Evolutionary conservation across 2,329 filamentous ascomycete species (phyloP), one percentile per base, ranked within the genome.

Genomic region (Diaporthe vaccinii): DNA sequence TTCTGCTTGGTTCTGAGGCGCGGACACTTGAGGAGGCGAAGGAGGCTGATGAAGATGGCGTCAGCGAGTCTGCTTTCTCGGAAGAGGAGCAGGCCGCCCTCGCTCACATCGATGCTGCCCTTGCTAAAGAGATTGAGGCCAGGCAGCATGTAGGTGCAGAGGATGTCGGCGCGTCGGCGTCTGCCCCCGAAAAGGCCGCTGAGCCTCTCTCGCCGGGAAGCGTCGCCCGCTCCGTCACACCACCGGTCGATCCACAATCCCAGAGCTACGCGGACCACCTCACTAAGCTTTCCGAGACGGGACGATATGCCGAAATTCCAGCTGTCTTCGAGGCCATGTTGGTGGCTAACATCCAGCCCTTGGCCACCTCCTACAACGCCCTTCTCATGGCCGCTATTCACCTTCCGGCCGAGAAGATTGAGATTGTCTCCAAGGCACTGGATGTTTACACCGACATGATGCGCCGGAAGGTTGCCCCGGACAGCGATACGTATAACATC

Each of bases 371-470:
- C n/a, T 99, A 99, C 88, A 98, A 98, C 82, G 94, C 95, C 68
- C 89, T 99, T 59, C 87, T 99, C 58, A 89, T 93, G 80, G 95
- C 97, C 8, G 95, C 95, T 20, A 95, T 98, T 77, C 90, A 95
- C 79, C 90, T 98, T 25, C 94, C 96, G 10, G 88, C 89, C 34
- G 93, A 94, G 83, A 94, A 93, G 84, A 93, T 93, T 72, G 94
- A 97, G 85, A 92, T 97, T 71, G 94, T 98, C 20, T 93, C 95
- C 77, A 98, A 98, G 86, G 95, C 95, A 7, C 89, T 98, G 71
- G 96, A 98, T 85, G 94, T 99, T 71, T 99, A 98, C 84, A 93
- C 95, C 22, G 96, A 98, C 82, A 98, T 99, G 97, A 91, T 98
- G 79, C 92, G 93, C 78, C 93, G 96, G 78, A 93, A 93, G 79